Base-by-base conservation (phyloP, 345 rosid genomes). In the Ceriops zippeliana region DNA sequence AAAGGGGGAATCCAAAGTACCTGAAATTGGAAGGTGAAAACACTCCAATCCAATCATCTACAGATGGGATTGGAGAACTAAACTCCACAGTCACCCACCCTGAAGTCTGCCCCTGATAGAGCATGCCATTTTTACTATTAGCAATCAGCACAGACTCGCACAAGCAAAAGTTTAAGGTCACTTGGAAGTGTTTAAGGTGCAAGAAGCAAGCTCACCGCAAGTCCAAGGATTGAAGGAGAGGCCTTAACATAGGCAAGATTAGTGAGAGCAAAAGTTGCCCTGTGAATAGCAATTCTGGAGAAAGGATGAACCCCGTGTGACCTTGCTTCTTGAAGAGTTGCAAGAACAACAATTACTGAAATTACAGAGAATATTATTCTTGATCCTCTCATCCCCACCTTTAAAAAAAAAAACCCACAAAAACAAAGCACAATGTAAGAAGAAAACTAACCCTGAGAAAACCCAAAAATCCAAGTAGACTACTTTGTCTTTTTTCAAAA, bases 261-360 rank as follows among this genome's bases (percentile, higher is more conserved):
- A 56, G 5, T 69, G 13, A 69, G 42, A 51, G 72, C 72, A 10
- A 69, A 20, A 47, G 53, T 59, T 7, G 72, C 21, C 64, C 30
- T 32, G 30, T 69, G 64, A 22, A 69, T 42, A n/a, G 58, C 65
- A 20, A 69, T 69, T 60, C 32, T 69, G 15, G 65, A 58, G 28
- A 69, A 51, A 42, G 72, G 72, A 59, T 69, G 72, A 21, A 38
- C 72, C 26, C 65, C 72, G 47, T 69, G 56, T 58, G 65, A 47
- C 20, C 57, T 46, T 59, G 64, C 42, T 34, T 28, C 57, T 46
- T 42, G 58, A 59, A 58, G 30, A 59, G 38, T 52, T n/a, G 47
- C 15, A 21, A 65, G 60, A 30, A 65, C 22, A 21, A 52, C 47
- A 28, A 65, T 24, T 15, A 65, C 26, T 30, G 52, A 30, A 52